Conservation (phyloP, 148 eudicot species). For the Chenopodium suecicum region DNA sequence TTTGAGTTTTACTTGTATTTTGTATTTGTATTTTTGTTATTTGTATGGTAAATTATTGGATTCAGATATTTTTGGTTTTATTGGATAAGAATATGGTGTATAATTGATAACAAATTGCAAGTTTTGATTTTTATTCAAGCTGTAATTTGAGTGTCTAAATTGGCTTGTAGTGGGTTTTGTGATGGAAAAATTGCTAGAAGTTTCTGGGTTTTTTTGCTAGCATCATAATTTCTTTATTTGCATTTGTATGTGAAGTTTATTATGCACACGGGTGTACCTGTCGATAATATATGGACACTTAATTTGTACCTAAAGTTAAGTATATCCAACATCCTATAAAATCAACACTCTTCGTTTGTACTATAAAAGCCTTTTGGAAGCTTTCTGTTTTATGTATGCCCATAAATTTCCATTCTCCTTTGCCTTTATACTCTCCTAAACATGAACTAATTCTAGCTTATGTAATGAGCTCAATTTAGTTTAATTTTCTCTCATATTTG, state of each 20-base stretch:
- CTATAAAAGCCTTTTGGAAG: slow-evolving; percentile 14
- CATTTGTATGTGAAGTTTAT: background rate
- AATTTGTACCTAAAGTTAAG: background rate
- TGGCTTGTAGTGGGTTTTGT: slow-evolving; percentile 26
- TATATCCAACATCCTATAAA: no score
- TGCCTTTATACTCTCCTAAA: background rate
- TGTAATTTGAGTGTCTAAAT: slow-evolving; percentile 19
- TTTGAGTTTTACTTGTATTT: slow-evolving; percentile 18
- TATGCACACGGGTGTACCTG: no score
- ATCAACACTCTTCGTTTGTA: background rate
- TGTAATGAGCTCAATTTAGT: background rate
- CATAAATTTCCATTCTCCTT: background rate
- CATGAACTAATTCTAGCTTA: background rate
- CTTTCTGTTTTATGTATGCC: slow-evolving; percentile 1
- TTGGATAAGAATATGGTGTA: slow-evolving; percentile 47
- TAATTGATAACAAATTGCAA: slow-evolving; percentile 36
- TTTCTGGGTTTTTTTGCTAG: slow-evolving; percentile 31
- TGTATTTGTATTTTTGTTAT: background rate
- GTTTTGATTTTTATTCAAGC: slow-evolving; percentile 21
- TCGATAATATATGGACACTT: no score
- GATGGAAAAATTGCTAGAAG: slow-evolving; percentile 27
- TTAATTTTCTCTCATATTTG: background rate
- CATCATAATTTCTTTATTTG: slow-evolving; percentile 14
- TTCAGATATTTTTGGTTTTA: slow-evolving; percentile 23
- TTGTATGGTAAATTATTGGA: background rate